phyloP scores from a whole-genome alignment of 108 stramenopile species.

The Skeletonema tropicum region DNA sequence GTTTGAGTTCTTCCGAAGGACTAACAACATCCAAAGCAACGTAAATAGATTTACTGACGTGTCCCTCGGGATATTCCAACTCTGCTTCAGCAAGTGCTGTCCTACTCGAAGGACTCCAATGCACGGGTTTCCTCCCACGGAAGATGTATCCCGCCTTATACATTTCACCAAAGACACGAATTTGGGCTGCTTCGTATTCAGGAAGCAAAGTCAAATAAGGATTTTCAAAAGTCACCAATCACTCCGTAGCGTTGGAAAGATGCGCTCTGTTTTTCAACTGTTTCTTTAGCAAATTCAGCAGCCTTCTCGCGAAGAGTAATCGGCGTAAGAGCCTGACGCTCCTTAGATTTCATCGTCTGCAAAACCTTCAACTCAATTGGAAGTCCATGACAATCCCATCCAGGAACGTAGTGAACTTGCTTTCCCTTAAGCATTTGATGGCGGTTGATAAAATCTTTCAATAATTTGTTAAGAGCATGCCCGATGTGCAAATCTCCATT shows the following conservation, averaged over 20 bases:
- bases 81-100: slow-evolving; percentile 99
- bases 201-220: slow-evolving; percentile 97
- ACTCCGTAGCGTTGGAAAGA: slow-evolving; percentile 95
- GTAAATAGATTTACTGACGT: slow-evolving; percentile 91
- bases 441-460: slow-evolving; percentile 99
- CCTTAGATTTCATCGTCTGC: slow-evolving; percentile 89
- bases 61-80: slow-evolving; percentile 96
- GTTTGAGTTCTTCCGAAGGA: slow-evolving; percentile 65
- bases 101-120: slow-evolving; percentile 96
- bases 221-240: slow-evolving; percentile 95
- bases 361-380: slow-evolving; percentile 99
- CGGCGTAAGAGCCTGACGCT: slow-evolving; percentile 80
- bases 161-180: slow-evolving; percentile 97
- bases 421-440: slow-evolving; percentile 92
- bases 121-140: slow-evolving; percentile 96
- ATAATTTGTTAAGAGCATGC: slow-evolving; percentile 98
- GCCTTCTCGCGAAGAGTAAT: slow-evolving; percentile 90
- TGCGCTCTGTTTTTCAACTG: slow-evolving; percentile 88
- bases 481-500: slow-evolving; percentile 99
- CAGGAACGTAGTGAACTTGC: slow-evolving; percentile 97
- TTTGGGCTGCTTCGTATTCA: slow-evolving; percentile 96
- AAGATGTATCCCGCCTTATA: slow-evolving; percentile 95
- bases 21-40: slow-evolving; percentile 85
- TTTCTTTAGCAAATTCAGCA: slow-evolving; percentile 88
- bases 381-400: slow-evolving; percentile 99